Evolutionary conservation across 371 early-diverging fungal species (phyloP), one percentile per base, ranked within the genome.

Genomic region (Chytridiales sp.): DNA sequence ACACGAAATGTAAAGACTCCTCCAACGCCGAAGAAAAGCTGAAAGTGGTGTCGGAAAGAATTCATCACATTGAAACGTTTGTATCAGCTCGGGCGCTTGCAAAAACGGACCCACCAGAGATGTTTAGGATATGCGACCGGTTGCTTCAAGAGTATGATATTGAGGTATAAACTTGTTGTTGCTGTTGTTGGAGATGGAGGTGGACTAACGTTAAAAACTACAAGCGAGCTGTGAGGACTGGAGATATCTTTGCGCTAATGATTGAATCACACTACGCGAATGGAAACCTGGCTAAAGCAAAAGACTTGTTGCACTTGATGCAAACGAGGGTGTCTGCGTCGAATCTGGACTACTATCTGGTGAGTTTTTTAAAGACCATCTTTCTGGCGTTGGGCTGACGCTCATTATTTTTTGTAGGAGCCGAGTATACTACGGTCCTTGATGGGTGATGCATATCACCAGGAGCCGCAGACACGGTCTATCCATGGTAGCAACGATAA

Each of bases 211-310:
- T 17, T 5, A 5, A 6, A n/a, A 19, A 49, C 15, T 9, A 8
- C 11, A 39, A 67, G 79, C 19, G 40, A 1, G 58, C 63, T 11
- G 67, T 80, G 1, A 61, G 81, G 13, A 39, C 56, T 5, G 80
- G 82, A 3, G 82, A 81, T 56, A 75, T 81, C n/a, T 81, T 64
- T 47, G 82, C 70, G 11, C 62, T 80, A 15, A 49, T 81, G 64
- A 70, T 81, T 46, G 77, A 79, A 40, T 47, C 67, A 15, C 62
- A 67, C 47, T 70, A 50, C 36, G 48, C 57, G 0, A 58, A 48
- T 36, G 79, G 79, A 19, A 49, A 74, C 26, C 35, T 62, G 38
- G 60, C 61, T 0, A 54, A 59, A 36, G 75, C 79, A 4, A 34
- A 31, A 3, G 61, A 69, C 9, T 31, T 76, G 22, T 38, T 76